These are phyloP conservation scores for Globisporangium takayamanum DNA, from an alignment of 352 stramenopile species.

Conservation along the genomic window DNA sequence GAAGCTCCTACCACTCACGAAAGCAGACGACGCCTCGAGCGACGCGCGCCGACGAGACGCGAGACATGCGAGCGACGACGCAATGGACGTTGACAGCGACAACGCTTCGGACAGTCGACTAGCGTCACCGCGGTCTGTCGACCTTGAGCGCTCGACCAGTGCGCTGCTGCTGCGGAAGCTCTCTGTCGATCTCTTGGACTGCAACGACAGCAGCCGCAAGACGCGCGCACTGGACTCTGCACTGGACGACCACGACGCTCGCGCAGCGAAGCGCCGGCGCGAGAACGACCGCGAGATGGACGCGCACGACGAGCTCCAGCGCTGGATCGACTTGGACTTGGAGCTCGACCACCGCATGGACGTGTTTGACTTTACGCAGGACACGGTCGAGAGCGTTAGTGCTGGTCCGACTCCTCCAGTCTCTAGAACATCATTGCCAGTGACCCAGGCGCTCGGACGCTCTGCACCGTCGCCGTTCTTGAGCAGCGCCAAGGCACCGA, in stretches of 20 bases:
- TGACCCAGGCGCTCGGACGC: constrained; percentile 5
- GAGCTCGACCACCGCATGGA: constrained; percentile 56
- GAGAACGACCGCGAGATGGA: constrained; percentile 29
- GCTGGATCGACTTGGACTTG: constrained; percentile 55
- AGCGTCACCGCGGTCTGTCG: constrained; percentile 13
- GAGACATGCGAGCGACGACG: not conserved
- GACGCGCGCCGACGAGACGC: constrained; percentile 14
- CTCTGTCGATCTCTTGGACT: constrained; percentile 3
- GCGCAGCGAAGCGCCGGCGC: constrained; percentile 11
- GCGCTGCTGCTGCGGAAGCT: constrained; percentile 1
- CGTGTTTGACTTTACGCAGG: constrained; percentile 37
- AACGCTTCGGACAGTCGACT: constrained; percentile 2
- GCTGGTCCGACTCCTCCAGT: not conserved
- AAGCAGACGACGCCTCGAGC: constrained; percentile 9
- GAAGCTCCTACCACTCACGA: constrained; percentile 39
- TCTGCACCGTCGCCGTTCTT: constrained; percentile 6
- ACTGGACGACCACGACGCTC: constrained; percentile 1
- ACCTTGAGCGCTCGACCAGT: constrained; percentile 5
- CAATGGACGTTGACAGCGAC: constrained; percentile 15
- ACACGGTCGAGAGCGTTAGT: not conserved
- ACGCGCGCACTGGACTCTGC: too few species aligned
- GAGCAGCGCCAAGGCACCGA: constrained; percentile 1
- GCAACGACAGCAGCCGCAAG: constrained; percentile 1
- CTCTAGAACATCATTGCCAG: constrained; percentile 2
- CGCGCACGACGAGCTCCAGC: constrained; percentile 46